Conservation (phyloP, 2,329 filamentous ascomycete genomes). For the Aspergillus jensenii region DNA sequence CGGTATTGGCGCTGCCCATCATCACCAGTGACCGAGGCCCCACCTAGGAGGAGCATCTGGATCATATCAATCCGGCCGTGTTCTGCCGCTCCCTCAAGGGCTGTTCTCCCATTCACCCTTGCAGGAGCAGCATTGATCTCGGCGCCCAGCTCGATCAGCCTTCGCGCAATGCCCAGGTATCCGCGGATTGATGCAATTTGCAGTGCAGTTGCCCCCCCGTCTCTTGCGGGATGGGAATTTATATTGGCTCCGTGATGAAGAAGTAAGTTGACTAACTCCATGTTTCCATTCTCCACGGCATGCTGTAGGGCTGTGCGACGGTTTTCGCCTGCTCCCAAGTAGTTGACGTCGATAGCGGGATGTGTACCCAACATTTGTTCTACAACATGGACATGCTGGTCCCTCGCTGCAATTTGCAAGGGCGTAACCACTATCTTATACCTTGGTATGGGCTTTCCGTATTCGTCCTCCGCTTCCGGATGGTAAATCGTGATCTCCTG, state of each 20-base stretch:
- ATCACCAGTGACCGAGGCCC: conserved; percentile 16
- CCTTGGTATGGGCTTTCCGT: too few species aligned
- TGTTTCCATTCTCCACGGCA: conserved; percentile 17
- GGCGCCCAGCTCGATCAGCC: conserved; percentile 20
- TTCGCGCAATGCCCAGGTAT: conserved; percentile 21
- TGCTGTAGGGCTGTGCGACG: conserved; percentile 14
- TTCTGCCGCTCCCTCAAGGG: conserved; percentile 29
- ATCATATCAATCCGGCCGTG: conserved; percentile 30
- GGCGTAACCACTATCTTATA: too few species aligned
- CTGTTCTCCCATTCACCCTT: conserved; percentile 21
- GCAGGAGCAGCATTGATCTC: conserved; percentile 22
- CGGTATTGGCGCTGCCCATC: conserved; percentile 11
- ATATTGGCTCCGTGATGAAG: conserved; percentile 14
- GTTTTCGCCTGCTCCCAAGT: neutral
- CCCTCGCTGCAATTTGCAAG: too few species aligned
- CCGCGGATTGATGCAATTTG: conserved; percentile 28
- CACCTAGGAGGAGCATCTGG: conserved; percentile 26
- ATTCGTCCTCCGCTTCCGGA: too few species aligned
- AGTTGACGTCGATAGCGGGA: conserved; percentile 6
- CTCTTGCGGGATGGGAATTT: neutral
- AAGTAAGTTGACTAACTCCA: conserved; percentile 17
- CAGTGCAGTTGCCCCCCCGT: conserved; percentile 25
- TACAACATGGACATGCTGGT: too few species aligned
- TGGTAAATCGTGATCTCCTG: too few species aligned
- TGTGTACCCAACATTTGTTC: too few species aligned